Evolutionary conservation across 768 basidiomycete species (phyloP).

Genomic region (Amanita molliuscula): DNA sequence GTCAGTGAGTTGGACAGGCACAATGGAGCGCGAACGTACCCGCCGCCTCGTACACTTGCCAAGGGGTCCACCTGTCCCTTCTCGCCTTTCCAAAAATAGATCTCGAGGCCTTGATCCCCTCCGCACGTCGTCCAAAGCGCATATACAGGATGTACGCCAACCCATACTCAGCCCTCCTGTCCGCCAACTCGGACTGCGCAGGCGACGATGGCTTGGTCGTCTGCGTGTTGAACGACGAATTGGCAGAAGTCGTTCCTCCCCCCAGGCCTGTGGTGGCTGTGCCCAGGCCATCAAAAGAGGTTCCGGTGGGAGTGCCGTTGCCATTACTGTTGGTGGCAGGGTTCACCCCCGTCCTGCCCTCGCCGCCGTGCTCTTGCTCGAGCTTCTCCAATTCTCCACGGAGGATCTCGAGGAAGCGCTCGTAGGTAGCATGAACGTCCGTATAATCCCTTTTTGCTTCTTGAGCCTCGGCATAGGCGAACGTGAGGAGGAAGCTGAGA

Average conservation of each 20-base stretch:
- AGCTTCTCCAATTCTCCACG: conserved; percentile 51
- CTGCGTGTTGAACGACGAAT: conserved; percentile 32
- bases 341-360: neutral
- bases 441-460: conserved; percentile 44
- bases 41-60: conserved; percentile 92
- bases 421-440: conserved; percentile 65
- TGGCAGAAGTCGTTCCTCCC: conserved; percentile 24
- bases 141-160: conserved; percentile 87
- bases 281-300: neutral
- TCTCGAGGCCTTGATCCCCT: conserved; percentile 75
- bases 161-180: conserved; percentile 60
- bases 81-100: conserved; percentile 75
- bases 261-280: conserved; percentile 13
- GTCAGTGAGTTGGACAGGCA: neutral
- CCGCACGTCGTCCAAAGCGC: conserved; percentile 82
- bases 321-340: conserved; percentile 5
- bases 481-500: conserved; percentile 77
- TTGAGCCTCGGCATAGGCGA: conserved; percentile 75
- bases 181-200: conserved; percentile 37
- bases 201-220: conserved; percentile 34
- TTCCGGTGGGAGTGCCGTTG: neutral
- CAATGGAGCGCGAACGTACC: conserved; percentile 35
- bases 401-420: conserved; percentile 60
- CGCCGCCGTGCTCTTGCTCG: conserved; percentile 31
- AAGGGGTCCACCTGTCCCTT: conserved; percentile 63